phyloP scores from a whole-genome alignment of 108 stramenopile genomes.

The Fragilaria crotonensis region DNA sequence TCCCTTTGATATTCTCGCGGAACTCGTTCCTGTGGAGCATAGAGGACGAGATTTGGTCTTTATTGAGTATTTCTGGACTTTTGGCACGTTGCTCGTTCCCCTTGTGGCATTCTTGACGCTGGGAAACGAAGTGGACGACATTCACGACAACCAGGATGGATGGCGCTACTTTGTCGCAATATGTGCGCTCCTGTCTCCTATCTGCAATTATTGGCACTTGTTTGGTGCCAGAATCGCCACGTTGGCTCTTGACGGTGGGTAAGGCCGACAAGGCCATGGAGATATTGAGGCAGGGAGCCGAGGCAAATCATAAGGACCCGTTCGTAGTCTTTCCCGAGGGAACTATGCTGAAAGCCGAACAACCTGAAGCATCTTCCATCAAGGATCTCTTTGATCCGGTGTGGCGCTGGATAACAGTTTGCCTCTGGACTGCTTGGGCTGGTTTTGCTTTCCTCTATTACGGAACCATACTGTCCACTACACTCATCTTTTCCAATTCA shows the following conservation, averaged over 20 bases:
- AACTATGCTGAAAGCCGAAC: slow-evolving; percentile 6
- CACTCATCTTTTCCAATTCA: slow-evolving; percentile 26
- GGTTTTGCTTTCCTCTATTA: slow-evolving; percentile 31
- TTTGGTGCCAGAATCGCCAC: slow-evolving; percentile 64
- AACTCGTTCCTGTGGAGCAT: slow-evolving; percentile 45
- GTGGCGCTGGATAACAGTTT: slow-evolving; percentile 34
- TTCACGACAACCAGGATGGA: slow-evolving; percentile 1
- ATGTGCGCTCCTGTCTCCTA: slow-evolving; percentile 51
- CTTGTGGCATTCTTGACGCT: slow-evolving; percentile 46
- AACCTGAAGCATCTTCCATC: slow-evolving; percentile 15
- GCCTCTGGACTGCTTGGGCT: slow-evolving; percentile 32
- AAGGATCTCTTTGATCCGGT: slow-evolving; percentile 25
- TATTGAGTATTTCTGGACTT: slow-evolving; percentile 73
- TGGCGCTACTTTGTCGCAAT: slow-evolving; percentile 54
- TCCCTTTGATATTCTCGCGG: slow-evolving; percentile 76
- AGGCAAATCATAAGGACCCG: slow-evolving; percentile 15
- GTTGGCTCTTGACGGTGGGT: slow-evolving; percentile 34
- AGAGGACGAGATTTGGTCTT: slow-evolving; percentile 38
- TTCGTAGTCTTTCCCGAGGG: slow-evolving; percentile 14
- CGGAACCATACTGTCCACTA: slow-evolving; percentile 26
- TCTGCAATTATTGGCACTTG: slow-evolving; percentile 24
- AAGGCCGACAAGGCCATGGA: slow-evolving; percentile 26
- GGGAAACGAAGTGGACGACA: background rate
- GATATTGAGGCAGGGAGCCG: slow-evolving; percentile 17
- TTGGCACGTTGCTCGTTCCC: slow-evolving; percentile 47